Evolutionary conservation across 2,329 filamentous ascomycete genomes (phyloP).

Genomic region (Penicillium sumatraense): DNA sequence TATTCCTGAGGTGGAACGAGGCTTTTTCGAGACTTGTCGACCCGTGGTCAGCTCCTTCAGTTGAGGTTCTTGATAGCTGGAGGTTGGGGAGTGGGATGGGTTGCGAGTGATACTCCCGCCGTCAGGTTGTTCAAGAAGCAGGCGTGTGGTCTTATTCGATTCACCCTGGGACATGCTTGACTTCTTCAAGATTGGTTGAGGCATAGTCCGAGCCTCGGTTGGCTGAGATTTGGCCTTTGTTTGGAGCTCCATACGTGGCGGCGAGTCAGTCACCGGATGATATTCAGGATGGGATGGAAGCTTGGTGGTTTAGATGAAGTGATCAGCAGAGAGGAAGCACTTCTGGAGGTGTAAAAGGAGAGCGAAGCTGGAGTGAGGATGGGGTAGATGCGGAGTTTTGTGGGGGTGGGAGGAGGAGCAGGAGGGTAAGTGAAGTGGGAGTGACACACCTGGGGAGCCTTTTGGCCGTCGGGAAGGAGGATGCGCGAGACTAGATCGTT

Average conservation of each 20-base stretch:
- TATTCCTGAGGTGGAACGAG: conserved; percentile 30
- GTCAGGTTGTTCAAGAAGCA: conserved; percentile 32
- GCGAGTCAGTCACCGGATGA: neutral
- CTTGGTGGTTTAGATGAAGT: neutral
- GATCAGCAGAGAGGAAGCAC: too few species aligned
- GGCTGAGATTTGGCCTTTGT: conserved; percentile 5
- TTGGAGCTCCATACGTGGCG: neutral
- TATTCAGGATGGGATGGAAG: neutral
- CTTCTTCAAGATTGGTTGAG: conserved; percentile 48
- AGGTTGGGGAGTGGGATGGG: conserved; percentile 30
- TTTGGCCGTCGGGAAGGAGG: conserved; percentile 20
- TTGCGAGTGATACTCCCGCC: conserved; percentile 32
- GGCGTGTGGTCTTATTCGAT: conserved; percentile 35
- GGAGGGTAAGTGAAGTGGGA: neutral
- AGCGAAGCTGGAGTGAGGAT: neutral
- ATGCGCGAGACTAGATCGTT: conserved; percentile 51
- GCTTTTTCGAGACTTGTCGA: conserved; percentile 32
- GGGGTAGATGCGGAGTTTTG: too few species aligned
- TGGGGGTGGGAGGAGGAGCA: neutral
- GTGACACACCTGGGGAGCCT: neutral
- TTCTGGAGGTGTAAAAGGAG: neutral
- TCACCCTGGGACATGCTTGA: conserved; percentile 31
- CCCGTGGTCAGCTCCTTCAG: neutral
- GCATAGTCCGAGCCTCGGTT: conserved; percentile 11
- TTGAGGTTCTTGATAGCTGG: conserved; percentile 11